Conservation (phyloP, 768 basidiomycete genomes). For the Hericium erinaceus region DNA sequence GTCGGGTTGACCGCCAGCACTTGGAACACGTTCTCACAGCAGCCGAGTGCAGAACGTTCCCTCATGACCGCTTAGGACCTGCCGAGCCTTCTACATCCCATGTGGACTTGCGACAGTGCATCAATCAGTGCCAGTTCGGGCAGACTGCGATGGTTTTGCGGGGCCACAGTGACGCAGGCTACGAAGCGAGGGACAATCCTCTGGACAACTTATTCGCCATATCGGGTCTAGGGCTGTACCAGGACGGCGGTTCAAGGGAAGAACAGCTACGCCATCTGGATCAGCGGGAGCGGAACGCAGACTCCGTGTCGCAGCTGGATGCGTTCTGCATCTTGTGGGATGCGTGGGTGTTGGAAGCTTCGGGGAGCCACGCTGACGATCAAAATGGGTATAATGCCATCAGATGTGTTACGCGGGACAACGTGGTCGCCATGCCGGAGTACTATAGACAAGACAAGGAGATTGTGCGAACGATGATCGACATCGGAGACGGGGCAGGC, state of each 20-base stretch:
- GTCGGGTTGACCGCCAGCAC: neutral
- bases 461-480: constrained; percentile 1
- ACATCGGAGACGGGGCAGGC: neutral
- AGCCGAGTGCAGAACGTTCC: neutral
- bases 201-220: neutral
- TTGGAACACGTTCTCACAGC: neutral
- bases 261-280: constrained; percentile 1
- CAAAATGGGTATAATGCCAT: constrained; percentile 38
- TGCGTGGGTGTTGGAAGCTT: constrained; percentile 1
- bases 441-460: constrained; percentile 9
- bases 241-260: neutral
- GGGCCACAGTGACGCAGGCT: neutral
- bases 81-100: neutral
- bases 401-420: neutral
- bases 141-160: neutral
- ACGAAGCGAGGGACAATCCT: neutral
- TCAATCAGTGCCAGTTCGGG: constrained; percentile 13
- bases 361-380: constrained; percentile 33
- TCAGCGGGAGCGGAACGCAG: constrained; percentile 6
- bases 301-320: constrained; percentile 12
- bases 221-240: constrained; percentile 1
- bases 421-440: constrained; percentile 8
- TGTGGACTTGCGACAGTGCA: constrained; percentile 10
- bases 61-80: neutral
- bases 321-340: constrained; percentile 4